phyloP scores from a whole-genome alignment of 805 yeast genomes.

The Tetrapisispora fleetii region DNA sequence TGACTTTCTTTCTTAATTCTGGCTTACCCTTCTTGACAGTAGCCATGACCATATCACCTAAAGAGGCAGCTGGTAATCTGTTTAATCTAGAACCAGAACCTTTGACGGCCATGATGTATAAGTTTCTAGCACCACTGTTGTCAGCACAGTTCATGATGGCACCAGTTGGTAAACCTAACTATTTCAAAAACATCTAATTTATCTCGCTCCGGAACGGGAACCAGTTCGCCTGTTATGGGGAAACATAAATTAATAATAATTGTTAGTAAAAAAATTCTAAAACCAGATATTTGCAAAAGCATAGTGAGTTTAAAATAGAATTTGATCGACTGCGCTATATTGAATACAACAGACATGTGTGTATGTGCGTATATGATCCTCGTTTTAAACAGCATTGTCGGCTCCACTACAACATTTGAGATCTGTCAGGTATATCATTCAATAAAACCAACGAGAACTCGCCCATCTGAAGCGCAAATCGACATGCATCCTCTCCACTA shows the following conservation, averaged over 20 bases:
- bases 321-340: too few species aligned
- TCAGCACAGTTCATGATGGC: slow-evolving; percentile 99
- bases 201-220: not conserved
- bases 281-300: not conserved
- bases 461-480: too few species aligned
- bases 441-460: too few species aligned
- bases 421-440: too few species aligned
- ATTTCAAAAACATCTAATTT: slow-evolving; percentile 14
- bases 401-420: too few species aligned
- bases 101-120: slow-evolving; percentile 96
- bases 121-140: slow-evolving; percentile 99
- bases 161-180: slow-evolving; percentile 99
- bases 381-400: too few species aligned
- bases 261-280: not conserved
- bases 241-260: not conserved
- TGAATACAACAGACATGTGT: too few species aligned
- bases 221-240: too few species aligned
- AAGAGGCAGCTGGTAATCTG: slow-evolving; percentile 99
- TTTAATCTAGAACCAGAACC: slow-evolving; percentile 99
- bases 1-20: slow-evolving; percentile 99
- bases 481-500: too few species aligned
- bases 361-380: too few species aligned
- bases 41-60: slow-evolving; percentile 99
- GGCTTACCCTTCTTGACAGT: slow-evolving; percentile 99
- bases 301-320: too few species aligned